Evolutionary conservation across 2,329 filamentous ascomycete species (phyloP), one percentile per base, ranked within the genome.

Genomic region (Leptographium galeiforme): DNA sequence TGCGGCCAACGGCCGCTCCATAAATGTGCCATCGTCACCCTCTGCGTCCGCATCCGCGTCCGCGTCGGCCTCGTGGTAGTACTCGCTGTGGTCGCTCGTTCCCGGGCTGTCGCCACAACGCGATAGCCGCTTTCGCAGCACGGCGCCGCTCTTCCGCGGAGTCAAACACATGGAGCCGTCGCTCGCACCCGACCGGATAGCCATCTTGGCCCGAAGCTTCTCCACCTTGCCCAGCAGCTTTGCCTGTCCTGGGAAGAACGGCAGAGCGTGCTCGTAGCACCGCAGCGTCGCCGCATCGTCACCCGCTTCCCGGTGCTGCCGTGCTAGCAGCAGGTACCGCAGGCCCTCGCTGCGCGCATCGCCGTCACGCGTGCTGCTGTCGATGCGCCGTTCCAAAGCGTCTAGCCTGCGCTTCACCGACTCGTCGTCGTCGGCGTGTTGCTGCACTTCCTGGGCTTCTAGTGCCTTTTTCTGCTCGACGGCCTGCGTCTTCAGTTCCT

Each of bases 251-350:
- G 90, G 90, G 61, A 97, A 97, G 67, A 81, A 93, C 0, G 87
- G 85, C 51, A 89, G 70, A 0, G 91, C 91, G 58, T 87, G 73
- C 65, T 91, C 84, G 63, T 95, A 96, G 81, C 93, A 91, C 60
- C 81, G 82, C 56, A 97, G 69, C 0, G 90, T 89, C 38, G 80
- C 86, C 4, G 72, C 73, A 51, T 94, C 82, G 60, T 96, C 87
- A 2, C 89, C 89, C 5, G 81, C 77, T 51, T 89, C 87, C 63
- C 90, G 89, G 63, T 94, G 87, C 65, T 96, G 89, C 59, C 93
- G 87, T 1, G 89, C 91, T 76, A 93, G 89, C n/a, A 96, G 74
- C 38, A 97, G 70, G 61, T 86, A 89, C 12, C 89, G 86, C 33
- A 97, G 68, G 0, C 91, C 93, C 57, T 95, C 88, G 0, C 87